Conservation (phyloP, 805 yeast species). For the Blastobotrys attinorum region DNA sequence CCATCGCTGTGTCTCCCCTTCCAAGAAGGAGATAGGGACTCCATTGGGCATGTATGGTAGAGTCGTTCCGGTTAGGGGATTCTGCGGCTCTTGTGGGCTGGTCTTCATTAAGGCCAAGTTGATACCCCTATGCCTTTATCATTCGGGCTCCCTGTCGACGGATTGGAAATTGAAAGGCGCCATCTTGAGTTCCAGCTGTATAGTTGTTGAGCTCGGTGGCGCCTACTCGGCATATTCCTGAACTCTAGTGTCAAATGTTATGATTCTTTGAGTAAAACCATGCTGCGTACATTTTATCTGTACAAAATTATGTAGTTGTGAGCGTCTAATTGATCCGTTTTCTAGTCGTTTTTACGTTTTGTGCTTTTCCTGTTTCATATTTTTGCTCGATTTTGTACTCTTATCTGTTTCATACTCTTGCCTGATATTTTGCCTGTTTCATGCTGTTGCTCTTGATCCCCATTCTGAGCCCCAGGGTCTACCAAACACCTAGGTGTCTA, state of each 20-base stretch:
- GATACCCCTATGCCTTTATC: conserved; percentile 27
- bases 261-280: conserved; percentile 99
- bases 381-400: no score
- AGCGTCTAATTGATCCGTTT: no score
- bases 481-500: no score
- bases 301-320: background rate
- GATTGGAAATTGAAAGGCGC: conserved; percentile 67
- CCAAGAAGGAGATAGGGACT: conserved; percentile 19
- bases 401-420: no score
- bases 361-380: no score
- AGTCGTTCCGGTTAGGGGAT: conserved; percentile 6
- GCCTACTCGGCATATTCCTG: conserved; percentile 98
- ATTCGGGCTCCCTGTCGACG: conserved; percentile 83
- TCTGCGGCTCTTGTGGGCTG: background rate
- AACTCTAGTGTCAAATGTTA: conserved; percentile 66
- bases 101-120: conserved; percentile 4
- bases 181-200: conserved; percentile 31
- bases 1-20: conserved; percentile 21
- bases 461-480: no score
- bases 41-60: conserved; percentile 16
- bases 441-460: no score
- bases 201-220: conserved; percentile 52
- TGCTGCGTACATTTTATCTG: conserved; percentile 78
- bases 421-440: no score
- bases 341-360: no score